Conservation (phyloP, 2,329 filamentous ascomycete genomes). For the Fusarium veterinarium region DNA sequence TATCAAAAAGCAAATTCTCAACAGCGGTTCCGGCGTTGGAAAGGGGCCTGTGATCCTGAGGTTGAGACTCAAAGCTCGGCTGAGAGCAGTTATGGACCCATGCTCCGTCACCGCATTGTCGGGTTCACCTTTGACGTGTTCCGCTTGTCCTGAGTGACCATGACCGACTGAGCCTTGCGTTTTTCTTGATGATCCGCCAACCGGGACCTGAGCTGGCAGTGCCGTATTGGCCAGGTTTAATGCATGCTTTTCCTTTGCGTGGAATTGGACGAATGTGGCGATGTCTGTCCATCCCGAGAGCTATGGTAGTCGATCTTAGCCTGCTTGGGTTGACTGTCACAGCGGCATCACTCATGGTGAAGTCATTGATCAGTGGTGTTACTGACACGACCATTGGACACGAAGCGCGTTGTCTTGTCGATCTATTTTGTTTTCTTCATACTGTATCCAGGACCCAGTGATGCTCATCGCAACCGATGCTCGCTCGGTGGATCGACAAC, state of each 20-base stretch:
- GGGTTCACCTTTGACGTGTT: conserved; percentile 29
- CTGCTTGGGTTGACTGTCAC: conserved; percentile 34
- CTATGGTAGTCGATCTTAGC: conserved; percentile 40
- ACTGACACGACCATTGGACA: conserved; percentile 14
- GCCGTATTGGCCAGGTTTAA: conserved; percentile 25
- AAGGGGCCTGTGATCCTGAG: conserved; percentile 5
- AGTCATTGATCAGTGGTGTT: conserved; percentile 30
- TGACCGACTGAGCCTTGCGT: conserved; percentile 16
- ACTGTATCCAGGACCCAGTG: neutral
- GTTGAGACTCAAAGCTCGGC: conserved; percentile 1
- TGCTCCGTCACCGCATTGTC: conserved; percentile 26
- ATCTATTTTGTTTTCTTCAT: conserved; percentile 40
- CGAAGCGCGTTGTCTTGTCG: conserved; percentile 21
- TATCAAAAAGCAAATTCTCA: neutral
- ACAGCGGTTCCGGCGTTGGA: conserved; percentile 13
- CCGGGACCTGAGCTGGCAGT: conserved; percentile 31
- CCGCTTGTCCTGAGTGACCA: conserved; percentile 19
- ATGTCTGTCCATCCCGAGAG: conserved; percentile 33
- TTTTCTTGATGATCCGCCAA: conserved; percentile 19
- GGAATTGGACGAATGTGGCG: conserved; percentile 41
- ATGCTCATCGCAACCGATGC: conserved; percentile 22
- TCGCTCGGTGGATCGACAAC: conserved; percentile 10
- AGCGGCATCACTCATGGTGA: conserved; percentile 26
- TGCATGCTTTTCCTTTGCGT: conserved; percentile 23
- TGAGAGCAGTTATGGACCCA: conserved; percentile 1